A percentile compares a stretch with the other conserved stretches of the same genome.
Conservation (phyloP, 2,329 filamentous ascomycete genomes). For the Ophiosphaerella narmari region DNA sequence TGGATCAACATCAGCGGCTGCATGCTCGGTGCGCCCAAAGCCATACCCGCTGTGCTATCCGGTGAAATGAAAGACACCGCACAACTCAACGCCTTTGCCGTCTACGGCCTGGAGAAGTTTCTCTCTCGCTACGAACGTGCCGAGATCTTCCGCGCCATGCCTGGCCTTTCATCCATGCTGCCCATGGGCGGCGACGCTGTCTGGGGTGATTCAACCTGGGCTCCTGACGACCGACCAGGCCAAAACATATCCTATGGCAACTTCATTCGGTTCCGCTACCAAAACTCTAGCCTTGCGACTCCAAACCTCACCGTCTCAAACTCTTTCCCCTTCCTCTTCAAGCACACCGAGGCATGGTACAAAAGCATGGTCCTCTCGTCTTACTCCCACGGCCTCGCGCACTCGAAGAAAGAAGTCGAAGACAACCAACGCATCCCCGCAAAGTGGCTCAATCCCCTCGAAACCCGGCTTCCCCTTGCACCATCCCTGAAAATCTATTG, state of each 20-base stretch:
- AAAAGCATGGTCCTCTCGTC: conserved; percentile 69
- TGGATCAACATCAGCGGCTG: conserved; percentile 99
- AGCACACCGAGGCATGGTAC: conserved; percentile 86
- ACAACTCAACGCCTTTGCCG: conserved; percentile 92
- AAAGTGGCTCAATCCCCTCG: conserved; percentile 96
- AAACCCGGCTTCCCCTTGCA: conserved; percentile 82
- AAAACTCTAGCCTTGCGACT: conserved; percentile 54
- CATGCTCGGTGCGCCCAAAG: conserved; percentile 95
- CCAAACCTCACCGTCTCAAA: conserved; percentile 80
- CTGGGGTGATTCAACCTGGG: conserved; percentile 89
- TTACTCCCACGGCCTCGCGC: conserved; percentile 89
- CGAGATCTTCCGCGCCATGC: conserved; percentile 96
- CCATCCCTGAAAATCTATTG: conserved; percentile 94
- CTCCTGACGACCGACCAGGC: conserved; percentile 80
- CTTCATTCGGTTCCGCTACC: conserved; percentile 79
- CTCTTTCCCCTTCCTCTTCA: conserved; percentile 77
- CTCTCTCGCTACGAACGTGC: conserved; percentile 86
- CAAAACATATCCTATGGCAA: conserved; percentile 78
- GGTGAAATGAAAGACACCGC: conserved; percentile 99
- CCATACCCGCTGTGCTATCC: conserved; percentile 84
- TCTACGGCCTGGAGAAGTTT: conserved; percentile 96
- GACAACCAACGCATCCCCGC: conserved; percentile 56
- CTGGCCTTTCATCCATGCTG: conserved; percentile 93
- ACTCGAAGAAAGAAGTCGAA: conserved; percentile 78
- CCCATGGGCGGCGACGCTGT: conserved; percentile 90